A percentile compares a stretch with the other conserved stretches of the same genome.
Conservation (phyloP, 1,284 basidiomycete species). For the Cutaneotrichosporon mucoides region DNA sequence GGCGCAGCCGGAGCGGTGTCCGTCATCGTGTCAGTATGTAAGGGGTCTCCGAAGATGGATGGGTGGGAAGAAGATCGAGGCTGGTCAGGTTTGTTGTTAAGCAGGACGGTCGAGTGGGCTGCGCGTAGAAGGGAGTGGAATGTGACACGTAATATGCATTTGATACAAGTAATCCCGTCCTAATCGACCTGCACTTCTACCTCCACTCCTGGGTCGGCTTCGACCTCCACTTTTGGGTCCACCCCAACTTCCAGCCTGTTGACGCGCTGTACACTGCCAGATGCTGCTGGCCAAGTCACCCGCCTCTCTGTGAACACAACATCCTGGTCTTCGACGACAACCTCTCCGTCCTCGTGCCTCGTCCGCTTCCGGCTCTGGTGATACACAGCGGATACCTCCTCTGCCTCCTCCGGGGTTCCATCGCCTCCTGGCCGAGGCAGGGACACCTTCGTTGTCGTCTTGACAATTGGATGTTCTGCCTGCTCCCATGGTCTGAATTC, state of each 20-base stretch:
- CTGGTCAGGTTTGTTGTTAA: not conserved
- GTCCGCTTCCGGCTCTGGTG: conserved; percentile 10
- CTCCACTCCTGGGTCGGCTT: not conserved
- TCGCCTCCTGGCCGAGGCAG: conserved; percentile 2
- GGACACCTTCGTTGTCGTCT: not conserved
- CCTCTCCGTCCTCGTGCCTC: conserved; percentile 6
- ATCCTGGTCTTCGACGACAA: conserved; percentile 16
- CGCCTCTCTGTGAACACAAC: conserved; percentile 16
- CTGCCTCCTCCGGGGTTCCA: conserved; percentile 5
- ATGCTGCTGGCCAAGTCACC: not conserved
- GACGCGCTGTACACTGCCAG: not conserved
- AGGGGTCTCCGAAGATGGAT: not conserved
- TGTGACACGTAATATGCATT: not conserved
- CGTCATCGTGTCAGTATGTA: not conserved
- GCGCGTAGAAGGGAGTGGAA: not conserved
- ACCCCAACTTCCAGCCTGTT: not conserved
- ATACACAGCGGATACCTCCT: conserved; percentile 5
- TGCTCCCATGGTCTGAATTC: conserved; percentile 12
- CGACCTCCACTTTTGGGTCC: conserved; percentile 1
- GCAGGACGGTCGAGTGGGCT: not conserved
- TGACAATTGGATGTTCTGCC: conserved; percentile 9
- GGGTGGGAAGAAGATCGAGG: not conserved
- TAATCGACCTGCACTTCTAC: not conserved
- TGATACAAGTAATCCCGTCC: no score
- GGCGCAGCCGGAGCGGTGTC: conserved; percentile 1